phyloP scores from a whole-genome alignment of 768 basidiomycete species.

The Sporobolomyces roseus region DNA sequence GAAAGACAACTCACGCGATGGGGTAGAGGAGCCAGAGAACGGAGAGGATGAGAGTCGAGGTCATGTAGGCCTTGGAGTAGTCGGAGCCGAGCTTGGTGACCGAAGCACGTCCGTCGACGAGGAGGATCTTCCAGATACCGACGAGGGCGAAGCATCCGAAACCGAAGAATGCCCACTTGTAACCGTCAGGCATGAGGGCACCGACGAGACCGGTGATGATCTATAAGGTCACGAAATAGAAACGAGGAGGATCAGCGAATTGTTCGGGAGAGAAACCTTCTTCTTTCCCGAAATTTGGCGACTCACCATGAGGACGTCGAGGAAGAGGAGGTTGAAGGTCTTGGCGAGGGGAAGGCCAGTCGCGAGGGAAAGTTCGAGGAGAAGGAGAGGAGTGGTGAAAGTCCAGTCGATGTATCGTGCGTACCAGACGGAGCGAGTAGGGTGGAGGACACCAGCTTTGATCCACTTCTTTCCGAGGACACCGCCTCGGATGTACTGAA shows the following conservation, averaged over 20 bases:
- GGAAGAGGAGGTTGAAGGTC: constrained; percentile 26
- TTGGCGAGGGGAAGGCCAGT: constrained; percentile 24
- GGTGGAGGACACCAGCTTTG: constrained; percentile 12
- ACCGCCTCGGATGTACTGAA: constrained; percentile 20
- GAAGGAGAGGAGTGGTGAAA: constrained; percentile 11
- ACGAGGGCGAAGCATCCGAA: constrained; percentile 5
- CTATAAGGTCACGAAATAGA: not conserved
- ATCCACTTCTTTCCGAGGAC: constrained; percentile 14
- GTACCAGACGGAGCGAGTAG: constrained; percentile 23
- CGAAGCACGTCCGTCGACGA: constrained; percentile 3
- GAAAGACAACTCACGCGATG: too few relatives aligned
- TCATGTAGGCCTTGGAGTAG: not conserved
- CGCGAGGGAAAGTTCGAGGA: constrained; percentile 26
- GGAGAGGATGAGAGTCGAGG: not conserved
- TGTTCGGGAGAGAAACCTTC: not conserved
- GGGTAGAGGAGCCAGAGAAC: constrained; percentile 23
- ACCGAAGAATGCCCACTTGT: constrained; percentile 6
- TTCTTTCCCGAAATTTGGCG: not conserved
- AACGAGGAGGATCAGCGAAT: too few relatives aligned
- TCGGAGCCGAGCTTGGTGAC: constrained; percentile 13
- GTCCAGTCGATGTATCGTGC: constrained; percentile 18
- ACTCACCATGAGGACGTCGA: constrained; percentile 1
- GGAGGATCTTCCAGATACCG: constrained; percentile 11
- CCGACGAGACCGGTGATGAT: constrained; percentile 20
- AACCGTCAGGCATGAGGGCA: constrained; percentile 15